These are phyloP conservation scores for Tetrahymena elliotti DNA, from an alignment of 73 alveolate species.

Conservation along the genomic window DNA sequence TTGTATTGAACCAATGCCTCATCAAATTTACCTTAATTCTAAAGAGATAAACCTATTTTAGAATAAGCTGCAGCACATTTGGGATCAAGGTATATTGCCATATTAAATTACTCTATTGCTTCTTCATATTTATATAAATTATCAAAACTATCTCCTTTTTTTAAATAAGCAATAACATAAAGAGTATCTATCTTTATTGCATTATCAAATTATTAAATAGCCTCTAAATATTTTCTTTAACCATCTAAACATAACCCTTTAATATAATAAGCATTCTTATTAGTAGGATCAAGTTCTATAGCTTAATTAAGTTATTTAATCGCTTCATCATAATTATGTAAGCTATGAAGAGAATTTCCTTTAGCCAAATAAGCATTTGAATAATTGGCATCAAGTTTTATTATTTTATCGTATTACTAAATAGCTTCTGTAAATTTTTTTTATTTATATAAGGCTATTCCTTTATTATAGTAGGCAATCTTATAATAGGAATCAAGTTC, in stretches of 20 bases:
- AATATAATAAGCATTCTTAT: background rate
- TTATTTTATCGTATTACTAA: too few relatives aligned
- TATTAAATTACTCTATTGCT: constrained; percentile 44
- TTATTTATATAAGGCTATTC: too few relatives aligned
- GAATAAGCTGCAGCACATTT: too few relatives aligned
- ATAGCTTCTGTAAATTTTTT: too few relatives aligned
- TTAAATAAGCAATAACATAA: constrained; percentile 47
- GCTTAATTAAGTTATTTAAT: constrained; percentile 48
- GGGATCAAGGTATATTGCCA: constrained; percentile 24
- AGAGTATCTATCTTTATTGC: constrained; percentile 10
- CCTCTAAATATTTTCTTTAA: background rate
- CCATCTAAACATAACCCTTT: background rate
- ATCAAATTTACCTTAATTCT: background rate
- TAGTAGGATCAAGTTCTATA: background rate
- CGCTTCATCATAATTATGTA: constrained; percentile 60
- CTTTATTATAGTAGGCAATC: background rate
- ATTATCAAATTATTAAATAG: background rate
- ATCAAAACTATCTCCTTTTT: constrained; percentile 29
- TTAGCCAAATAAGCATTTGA: background rate
- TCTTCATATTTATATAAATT: constrained; percentile 10
- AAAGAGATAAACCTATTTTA: too few relatives aligned
- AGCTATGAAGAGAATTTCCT: constrained; percentile 55
- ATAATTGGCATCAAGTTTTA: too few relatives aligned
- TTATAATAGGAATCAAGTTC: constrained; percentile 46
- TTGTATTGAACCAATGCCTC: constrained; percentile 46